Conservation (phyloP, 2,329 filamentous ascomycete genomes). For the Arthrobotrys conoides region DNA sequence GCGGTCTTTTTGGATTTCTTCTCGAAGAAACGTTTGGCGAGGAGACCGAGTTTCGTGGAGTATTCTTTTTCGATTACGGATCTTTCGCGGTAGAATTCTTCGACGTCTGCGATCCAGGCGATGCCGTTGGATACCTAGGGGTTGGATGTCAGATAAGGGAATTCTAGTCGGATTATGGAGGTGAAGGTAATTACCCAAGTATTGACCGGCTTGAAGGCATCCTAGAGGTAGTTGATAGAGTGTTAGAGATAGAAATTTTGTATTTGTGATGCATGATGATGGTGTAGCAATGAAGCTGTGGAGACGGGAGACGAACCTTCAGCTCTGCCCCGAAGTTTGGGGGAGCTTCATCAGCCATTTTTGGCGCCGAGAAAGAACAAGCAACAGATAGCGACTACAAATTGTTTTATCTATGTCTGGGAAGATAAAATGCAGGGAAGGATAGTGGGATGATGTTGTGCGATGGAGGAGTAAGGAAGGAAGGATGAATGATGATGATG, state of each 20-base stretch:
- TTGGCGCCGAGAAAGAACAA: not conserved
- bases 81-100: conserved; percentile 96
- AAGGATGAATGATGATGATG: not conserved
- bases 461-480: not conserved
- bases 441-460: not conserved
- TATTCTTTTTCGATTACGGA: conserved; percentile 97
- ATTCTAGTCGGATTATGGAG: conserved; percentile 45
- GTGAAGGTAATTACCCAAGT: conserved; percentile 75
- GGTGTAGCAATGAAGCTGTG: not conserved
- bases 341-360: conserved; percentile 75
- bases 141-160: not conserved
- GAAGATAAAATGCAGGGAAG: not conserved
- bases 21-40: conserved; percentile 97
- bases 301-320: conserved; percentile 75
- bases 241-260: conserved; percentile 28
- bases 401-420: not conserved
- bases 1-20: conserved; percentile 94
- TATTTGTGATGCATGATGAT: not conserved
- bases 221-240: conserved; percentile 70
- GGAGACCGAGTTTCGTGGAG: conserved; percentile 83
- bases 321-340: conserved; percentile 93
- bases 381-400: too few relatives aligned
- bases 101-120: conserved; percentile 94
- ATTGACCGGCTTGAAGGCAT: conserved; percentile 96
- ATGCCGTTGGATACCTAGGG: conserved; percentile 83